Base-by-base conservation (phyloP, 164 flowering plant genomes). In the Euptelea pleiosperma region DNA sequence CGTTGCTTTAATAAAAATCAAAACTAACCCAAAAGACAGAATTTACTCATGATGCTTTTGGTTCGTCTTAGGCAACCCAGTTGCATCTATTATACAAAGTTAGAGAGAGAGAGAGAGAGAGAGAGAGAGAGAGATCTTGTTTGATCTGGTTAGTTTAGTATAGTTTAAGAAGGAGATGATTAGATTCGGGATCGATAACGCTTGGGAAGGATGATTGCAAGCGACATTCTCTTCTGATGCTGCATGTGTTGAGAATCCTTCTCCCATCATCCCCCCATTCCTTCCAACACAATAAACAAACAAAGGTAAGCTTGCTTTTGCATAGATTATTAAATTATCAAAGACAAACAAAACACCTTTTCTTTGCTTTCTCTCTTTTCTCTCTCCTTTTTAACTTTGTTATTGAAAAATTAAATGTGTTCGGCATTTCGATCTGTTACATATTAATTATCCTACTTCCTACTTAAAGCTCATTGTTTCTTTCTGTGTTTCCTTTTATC, bases 231-330 rank as follows among this genome's bases (percentile, higher is more conserved):
- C 71, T 70, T 70, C 43, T 55, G 73, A 70, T 59, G 78, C 70
- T 73, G 78, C 81, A 77, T 78, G 82, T 72, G 80, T 74, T 61
- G 66, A 70, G 81, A 74, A 72, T 76, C 82, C 62, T 15, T 19
- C 60, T 63, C 63, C 72, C 80, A 76, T 74, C 76, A 72, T 75
- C 72, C 55, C 62, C 71, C 78, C 75, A 71, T 71, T 58, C 58
- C 71, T 51, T 67, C 24, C 47, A 16, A 40, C 54, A 53, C 55
- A 24, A 25, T 52, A 61, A 64, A 64, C 47, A 52, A 62, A 42
- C 35, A 33, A 47, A 52, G 31, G 29, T 48, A 26, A 30, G 50
- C 31, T 52, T 42, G 35, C 30, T 31, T 61, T 63, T 51, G 28
- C 21, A 16, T 28, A 29, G 8, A 47, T 53, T 67, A 60, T 60